phyloP scores from a whole-genome alignment of 306 rosid genomes.

The Vicia villosa region DNA sequence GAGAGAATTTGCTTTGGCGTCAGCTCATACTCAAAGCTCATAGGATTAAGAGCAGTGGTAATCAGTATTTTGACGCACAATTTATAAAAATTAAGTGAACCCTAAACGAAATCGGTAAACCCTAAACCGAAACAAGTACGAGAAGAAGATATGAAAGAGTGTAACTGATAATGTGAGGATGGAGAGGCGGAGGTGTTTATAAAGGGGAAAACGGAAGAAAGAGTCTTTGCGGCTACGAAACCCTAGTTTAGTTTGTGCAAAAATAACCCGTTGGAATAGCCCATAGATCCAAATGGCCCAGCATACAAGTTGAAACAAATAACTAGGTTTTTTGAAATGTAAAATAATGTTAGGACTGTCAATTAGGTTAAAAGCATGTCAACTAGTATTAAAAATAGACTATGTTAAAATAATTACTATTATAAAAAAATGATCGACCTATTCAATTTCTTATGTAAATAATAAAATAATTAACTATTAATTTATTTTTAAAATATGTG shows the following conservation, averaged over 20 bases:
- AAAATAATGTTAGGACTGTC: too few relatives aligned
- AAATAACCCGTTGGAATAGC: neutral
- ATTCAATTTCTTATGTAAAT: too few relatives aligned
- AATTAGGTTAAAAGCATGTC: too few relatives aligned
- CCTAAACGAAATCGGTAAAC: too few relatives aligned
- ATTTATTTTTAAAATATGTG: too few relatives aligned
- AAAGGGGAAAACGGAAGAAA: conserved; percentile 1
- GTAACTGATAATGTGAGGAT: too few relatives aligned
- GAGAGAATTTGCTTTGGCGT: conserved; percentile 57
- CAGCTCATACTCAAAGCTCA: conserved; percentile 63
- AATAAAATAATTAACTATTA: too few relatives aligned
- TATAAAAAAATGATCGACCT: too few relatives aligned
- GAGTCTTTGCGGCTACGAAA: conserved; percentile 27
- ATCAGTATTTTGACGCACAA: conserved; percentile 60
- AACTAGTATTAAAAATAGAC: too few relatives aligned
- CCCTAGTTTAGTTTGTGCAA: conserved; percentile 29
- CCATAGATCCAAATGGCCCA: neutral
- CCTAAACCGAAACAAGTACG: neutral
- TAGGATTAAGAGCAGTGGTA: conserved; percentile 41
- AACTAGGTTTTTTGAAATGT: too few relatives aligned
- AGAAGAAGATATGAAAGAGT: neutral
- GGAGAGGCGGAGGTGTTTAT: conserved; percentile 21
- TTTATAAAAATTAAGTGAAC: too few relatives aligned
- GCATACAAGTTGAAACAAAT: neutral
- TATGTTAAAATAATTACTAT: too few relatives aligned